A percentile compares a stretch with the other conserved stretches of the same genome.
These are phyloP conservation scores for Termitomyces sp. DNA, from an alignment of 768 basidiomycete genomes.

Conservation along the genomic window DNA sequence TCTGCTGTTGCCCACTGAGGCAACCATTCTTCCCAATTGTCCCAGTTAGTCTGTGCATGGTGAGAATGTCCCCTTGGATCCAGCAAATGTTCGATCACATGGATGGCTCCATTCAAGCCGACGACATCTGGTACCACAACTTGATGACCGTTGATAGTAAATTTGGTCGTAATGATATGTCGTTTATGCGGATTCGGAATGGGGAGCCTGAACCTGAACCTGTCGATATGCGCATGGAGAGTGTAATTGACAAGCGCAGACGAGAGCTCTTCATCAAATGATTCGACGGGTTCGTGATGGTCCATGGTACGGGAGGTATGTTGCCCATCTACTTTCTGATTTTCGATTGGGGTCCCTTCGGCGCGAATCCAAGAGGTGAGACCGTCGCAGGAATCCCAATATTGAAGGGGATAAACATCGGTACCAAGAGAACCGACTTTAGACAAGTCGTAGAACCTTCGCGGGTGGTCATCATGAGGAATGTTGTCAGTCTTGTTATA, in stretches of 20 bases:
- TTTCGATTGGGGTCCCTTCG: not conserved
- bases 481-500: conserved; percentile 21
- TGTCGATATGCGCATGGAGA: conserved; percentile 41
- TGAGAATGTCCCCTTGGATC: conserved; percentile 30
- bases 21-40: conserved; percentile 48
- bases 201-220: conserved; percentile 34
- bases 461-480: not conserved
- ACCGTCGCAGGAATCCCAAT: not conserved
- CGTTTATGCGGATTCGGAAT: conserved; percentile 28
- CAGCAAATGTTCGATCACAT: conserved; percentile 37
- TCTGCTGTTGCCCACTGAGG: conserved; percentile 36
- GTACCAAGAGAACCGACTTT: not conserved
- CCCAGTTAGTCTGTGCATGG: conserved; percentile 15
- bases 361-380: too few species aligned
- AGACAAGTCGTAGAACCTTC: not conserved
- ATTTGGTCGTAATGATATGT: conserved; percentile 25
- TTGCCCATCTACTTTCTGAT: not conserved
- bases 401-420: not conserved
- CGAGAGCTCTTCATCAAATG: conserved; percentile 29
- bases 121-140: conserved; percentile 41
- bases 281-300: conserved; percentile 23
- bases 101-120: conserved; percentile 52
- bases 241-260: conserved; percentile 39
- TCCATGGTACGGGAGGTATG: not conserved
- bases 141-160: conserved; percentile 32